phyloP scores from a whole-genome alignment of 2,329 filamentous ascomycete species.

The Fusarium haematococcum region DNA sequence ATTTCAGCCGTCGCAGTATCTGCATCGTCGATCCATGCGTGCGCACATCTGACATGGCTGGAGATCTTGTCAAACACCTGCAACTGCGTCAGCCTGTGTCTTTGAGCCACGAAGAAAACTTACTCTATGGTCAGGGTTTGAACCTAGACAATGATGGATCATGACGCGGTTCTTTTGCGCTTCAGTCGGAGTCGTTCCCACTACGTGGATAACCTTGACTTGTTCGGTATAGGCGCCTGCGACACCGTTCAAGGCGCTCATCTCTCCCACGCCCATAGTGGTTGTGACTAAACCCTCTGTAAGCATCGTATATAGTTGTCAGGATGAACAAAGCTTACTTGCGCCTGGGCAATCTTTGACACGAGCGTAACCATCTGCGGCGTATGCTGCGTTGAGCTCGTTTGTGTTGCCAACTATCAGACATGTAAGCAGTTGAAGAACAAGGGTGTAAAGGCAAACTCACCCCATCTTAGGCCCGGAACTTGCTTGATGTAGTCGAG shows the following conservation, averaged over 20 bases:
- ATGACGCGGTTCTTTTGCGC: background rate
- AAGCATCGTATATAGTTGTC: background rate
- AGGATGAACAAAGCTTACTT: background rate
- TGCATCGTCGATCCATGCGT: background rate
- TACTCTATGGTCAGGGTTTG: background rate
- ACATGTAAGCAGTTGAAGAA: background rate
- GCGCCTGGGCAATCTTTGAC: background rate
- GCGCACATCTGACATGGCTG: background rate
- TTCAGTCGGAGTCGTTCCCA: background rate
- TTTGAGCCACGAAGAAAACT: background rate
- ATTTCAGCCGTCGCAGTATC: background rate
- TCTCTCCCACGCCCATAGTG: background rate
- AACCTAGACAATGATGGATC: background rate
- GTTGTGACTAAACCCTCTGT: background rate
- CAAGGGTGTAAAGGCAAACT: background rate
- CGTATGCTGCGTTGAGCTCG: background rate
- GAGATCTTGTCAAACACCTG: background rate
- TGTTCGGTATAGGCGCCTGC: background rate
- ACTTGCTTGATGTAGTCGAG: background rate
- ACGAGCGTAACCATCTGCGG: background rate
- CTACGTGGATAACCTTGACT: background rate
- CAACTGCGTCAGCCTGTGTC: background rate
- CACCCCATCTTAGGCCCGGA: background rate
- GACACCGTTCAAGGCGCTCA: background rate
- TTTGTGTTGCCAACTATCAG: background rate